Evolutionary conservation across 2,329 filamentous ascomycete genomes (phyloP), one percentile per base, ranked within the genome.

Genomic region (Fusarium hostae): DNA sequence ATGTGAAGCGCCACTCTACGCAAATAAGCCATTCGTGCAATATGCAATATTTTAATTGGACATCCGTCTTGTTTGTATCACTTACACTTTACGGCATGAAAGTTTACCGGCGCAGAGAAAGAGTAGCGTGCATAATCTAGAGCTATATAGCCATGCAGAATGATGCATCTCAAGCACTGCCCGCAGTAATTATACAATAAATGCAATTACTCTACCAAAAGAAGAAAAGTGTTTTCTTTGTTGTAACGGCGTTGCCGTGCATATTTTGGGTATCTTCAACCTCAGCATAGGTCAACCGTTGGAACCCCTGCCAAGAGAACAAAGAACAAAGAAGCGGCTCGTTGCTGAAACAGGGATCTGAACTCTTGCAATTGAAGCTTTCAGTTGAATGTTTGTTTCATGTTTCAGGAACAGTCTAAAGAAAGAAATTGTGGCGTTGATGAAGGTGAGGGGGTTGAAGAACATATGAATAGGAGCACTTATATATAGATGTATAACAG

Each of bases 241-340:
- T 60, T 10, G 28, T 30, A 3, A 16, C n/a, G 32, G 35, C 15
- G 9, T 16, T 28, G 3, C 24, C 16, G 52, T 45, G 2, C 9
- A 40, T 72, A 59, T 72, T 70, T 40, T 43, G 22, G 41, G 60
- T 18, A 40, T 51, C 47, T 62, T 59, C 55, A 39, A 30, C 24
- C 12, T 44, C 8, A 48, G 24, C 18, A 52, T 34, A 4, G 20
- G 7, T 35, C 20, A 35, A 32, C 15, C 30, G 39, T 26, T 20
- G 10, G 18, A 4, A 30, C 26, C 56, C 30, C 34, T 59, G 26
- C 41, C 39, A 35, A 50, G 28, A 45, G 55, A 63, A 70, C 69
- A 72, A 72, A 70, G 69, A 66, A 70, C 48, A 66, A 71, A 69
- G 56, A 45, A 41, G 28, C 18, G 8, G 22, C n/a, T 15, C 30